phyloP scores from a whole-genome alignment of 306 rosid genomes.

The Senna siamea region DNA sequence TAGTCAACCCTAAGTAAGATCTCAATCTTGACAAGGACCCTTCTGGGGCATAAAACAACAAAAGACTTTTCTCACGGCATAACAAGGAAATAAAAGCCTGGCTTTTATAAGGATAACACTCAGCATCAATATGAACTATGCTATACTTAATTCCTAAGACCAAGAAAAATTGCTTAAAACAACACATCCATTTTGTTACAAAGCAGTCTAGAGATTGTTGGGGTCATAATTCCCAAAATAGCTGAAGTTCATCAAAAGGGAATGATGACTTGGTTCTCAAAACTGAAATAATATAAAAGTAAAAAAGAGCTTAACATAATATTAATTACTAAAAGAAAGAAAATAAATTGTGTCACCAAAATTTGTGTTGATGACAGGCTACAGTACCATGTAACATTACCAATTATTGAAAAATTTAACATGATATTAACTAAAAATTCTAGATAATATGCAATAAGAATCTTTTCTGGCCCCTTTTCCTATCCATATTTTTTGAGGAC shows the following conservation, averaged over 20 bases:
- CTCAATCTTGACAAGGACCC: too few species aligned
- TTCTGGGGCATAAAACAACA: too few species aligned
- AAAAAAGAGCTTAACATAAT: slow-evolving; percentile 11
- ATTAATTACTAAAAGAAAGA: slow-evolving; percentile 1
- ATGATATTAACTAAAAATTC: not conserved
- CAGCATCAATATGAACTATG: slow-evolving; percentile 3
- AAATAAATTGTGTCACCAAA: not conserved
- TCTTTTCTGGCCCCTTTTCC: slow-evolving; percentile 13
- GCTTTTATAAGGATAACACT: not conserved
- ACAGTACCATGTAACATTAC: slow-evolving; percentile 1
- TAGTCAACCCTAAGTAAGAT: too few species aligned
- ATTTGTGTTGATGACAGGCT: not conserved
- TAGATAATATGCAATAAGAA: slow-evolving; percentile 14
- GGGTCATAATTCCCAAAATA: not conserved
- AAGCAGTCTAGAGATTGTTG: not conserved
- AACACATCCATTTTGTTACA: too few species aligned
- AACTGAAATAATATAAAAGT: not conserved
- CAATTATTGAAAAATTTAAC: slow-evolving; percentile 17
- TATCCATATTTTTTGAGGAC: slow-evolving; percentile 1
- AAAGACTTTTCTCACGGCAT: not conserved
- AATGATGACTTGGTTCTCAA: not conserved
- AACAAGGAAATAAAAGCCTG: slow-evolving; percentile 1
- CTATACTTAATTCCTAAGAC: not conserved
- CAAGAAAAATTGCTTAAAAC: too few species aligned
- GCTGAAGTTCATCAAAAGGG: not conserved